phyloP scores from a whole-genome alignment of 768 basidiomycete genomes.

The Rhodotorula babjevae region DNA sequence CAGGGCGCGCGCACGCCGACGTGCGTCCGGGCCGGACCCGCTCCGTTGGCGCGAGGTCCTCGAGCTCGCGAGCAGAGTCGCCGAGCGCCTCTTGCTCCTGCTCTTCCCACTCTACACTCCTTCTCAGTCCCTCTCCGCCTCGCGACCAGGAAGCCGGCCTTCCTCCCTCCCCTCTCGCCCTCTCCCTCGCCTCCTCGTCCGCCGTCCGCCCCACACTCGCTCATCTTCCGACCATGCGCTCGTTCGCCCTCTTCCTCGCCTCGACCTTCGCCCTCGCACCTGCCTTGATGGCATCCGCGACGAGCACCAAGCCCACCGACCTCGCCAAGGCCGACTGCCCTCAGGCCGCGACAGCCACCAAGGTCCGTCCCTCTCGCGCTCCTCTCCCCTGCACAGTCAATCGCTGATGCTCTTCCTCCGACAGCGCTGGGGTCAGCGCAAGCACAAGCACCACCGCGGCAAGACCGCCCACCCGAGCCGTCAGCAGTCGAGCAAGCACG shows the following conservation, averaged over 20 bases:
- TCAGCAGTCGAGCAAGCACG: not conserved
- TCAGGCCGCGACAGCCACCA: not conserved
- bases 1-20: too few species aligned
- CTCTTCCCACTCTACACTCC: not conserved
- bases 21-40: too few species aligned
- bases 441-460: not conserved
- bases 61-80: not conserved
- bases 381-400: not conserved
- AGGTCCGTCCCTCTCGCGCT: too few species aligned
- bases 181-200: not conserved
- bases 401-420: not conserved
- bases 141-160: not conserved
- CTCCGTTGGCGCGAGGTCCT: too few species aligned
- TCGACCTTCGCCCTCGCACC: not conserved
- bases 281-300: not conserved
- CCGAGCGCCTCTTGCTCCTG: not conserved
- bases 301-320: too few species aligned
- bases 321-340: not conserved
- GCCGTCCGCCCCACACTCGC: too few species aligned
- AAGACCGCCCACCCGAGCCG: not conserved
- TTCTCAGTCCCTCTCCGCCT: not conserved
- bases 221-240: not conserved
- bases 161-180: not conserved
- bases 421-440: constrained; percentile 1
- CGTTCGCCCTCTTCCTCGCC: not conserved